Evolutionary conservation across 1,139 yeast genomes (phyloP), one percentile per base, ranked within the genome.

Genomic region (Protomyces lactucae-debilis): DNA sequence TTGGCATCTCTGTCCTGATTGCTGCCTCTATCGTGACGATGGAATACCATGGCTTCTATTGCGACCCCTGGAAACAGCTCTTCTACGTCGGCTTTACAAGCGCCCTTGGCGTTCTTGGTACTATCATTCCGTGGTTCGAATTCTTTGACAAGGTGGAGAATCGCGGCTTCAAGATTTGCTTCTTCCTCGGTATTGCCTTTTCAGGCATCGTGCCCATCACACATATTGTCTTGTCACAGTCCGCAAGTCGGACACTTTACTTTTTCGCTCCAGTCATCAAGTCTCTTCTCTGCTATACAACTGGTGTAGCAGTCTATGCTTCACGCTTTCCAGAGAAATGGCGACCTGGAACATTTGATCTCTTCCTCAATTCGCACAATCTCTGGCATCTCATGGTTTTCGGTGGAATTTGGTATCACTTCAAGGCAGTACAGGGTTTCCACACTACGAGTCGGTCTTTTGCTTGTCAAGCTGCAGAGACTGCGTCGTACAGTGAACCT

Each of bases 321-420:
- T 83, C 90, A 3, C 80, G 91, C 66, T 84, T 92, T 59, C 99
- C 99, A 0, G 99, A 93, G 76, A 82, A 95, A 69, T 88, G 89
- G 77, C 68, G 79, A 79, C 74, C 79, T 76, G 71, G 80, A 73
- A 61, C 84, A 77, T 69, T 85, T 85, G 75, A 77, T 79, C 71
- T 87, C 88, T 37, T 80, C 85, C 72, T 93, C 87, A 95, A 91
- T 96, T 89, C 97, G 60, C 99, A 93, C 75, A 91, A 90, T 72
- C 78, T 93, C 43, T 93, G 99, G 99, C 99, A 93, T 76, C 75
- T 90, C 18, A 89, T 88, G 73, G 99, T 93, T 52, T 83, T 93
- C 46, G 81, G 88, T 46, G 99, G 99, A 1, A 84, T 91, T 28
- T 76, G 88, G 66, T 96, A 95, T 46, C 63, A 59, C 37, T 59